These are phyloP conservation scores for Rubroboletus pulcherrimus DNA, from an alignment of 768 basidiomycete species.

Conservation along the genomic window DNA sequence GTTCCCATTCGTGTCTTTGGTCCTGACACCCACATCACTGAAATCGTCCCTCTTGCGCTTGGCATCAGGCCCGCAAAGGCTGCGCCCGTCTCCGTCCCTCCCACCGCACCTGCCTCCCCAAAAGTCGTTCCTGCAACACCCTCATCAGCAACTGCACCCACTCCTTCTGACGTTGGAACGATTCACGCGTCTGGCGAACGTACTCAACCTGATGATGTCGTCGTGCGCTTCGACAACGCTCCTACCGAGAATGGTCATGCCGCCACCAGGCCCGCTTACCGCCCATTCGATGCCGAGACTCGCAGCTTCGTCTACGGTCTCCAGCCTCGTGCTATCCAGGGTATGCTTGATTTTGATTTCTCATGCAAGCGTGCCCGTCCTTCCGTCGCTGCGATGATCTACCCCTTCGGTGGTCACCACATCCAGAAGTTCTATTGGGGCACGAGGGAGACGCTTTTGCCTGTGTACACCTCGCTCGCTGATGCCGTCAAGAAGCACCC, in stretches of 20 bases:
- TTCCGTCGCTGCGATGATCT: conserved; percentile 98
- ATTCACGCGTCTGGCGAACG: conserved; percentile 79
- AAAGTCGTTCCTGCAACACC: conserved; percentile 22
- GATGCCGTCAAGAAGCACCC: conserved; percentile 94
- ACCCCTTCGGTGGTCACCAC: conserved; percentile 99
- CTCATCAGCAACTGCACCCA: conserved; percentile 35
- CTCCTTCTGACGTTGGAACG: conserved; percentile 52
- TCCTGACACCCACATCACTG: conserved; percentile 97
- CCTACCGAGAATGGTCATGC: conserved; percentile 32
- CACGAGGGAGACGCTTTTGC: conserved; percentile 96
- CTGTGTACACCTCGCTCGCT: conserved; percentile 89
- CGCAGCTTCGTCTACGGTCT: conserved; percentile 98
- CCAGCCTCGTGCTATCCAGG: conserved; percentile 98
- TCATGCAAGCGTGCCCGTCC: conserved; percentile 90
- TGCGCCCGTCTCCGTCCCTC: conserved; percentile 35
- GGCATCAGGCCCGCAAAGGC: conserved; percentile 49
- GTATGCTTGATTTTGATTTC: conserved; percentile 98
- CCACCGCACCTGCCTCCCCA: conserved; percentile 48
- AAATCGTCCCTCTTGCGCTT: conserved; percentile 97
- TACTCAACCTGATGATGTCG: conserved; percentile 81
- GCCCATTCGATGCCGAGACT: conserved; percentile 91
- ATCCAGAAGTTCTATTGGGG: conserved; percentile 99
- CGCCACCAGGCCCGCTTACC: conserved; percentile 65
- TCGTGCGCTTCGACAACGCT: conserved; percentile 75
- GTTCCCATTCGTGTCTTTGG: conserved; percentile 97